Evolutionary conservation across 768 basidiomycete species (phyloP), one percentile per base, ranked within the genome.

Genomic region (Lentinula lateritia): DNA sequence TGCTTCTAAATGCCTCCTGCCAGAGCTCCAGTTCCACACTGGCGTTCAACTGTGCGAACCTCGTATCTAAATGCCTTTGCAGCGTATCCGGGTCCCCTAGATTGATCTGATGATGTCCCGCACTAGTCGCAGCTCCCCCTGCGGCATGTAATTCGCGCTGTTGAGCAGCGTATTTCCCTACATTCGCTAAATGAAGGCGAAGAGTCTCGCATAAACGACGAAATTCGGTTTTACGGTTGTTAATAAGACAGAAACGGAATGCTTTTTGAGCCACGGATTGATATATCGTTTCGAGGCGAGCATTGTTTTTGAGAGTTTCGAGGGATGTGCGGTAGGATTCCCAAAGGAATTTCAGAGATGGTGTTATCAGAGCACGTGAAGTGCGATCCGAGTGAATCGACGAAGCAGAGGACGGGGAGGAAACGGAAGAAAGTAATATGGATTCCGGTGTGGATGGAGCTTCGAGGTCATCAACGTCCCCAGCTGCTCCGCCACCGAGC

Each of bases 261-360:
- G 97, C 96, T 79, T 96, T 92, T 74, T 95, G 92, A 10, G 95
- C 95, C 70, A 98, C 91, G 84, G 91, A 93, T 83, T 98, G 96
- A 76, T 99, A 99, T 64, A 98, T 93, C 16, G 79, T 76, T 75
- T 99, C 96, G 42, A 98, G 76, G 16, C 96, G 80, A 16, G 93
- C 91, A 69, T 97, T 98, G 72, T 97, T 96, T 72, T 98, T 96
- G 65, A 98, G 81, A 2, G 95, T 95, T 77, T 98, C 96, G 45
- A 99, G 78, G 1, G 91, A 93, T 18, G 93, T 97, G 61, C 96
- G 87, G 71, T 98, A 98, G 67, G 92, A 93, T 80, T 98, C 96
- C 95, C 95, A 98, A n/a, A 95, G 82, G 74, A 98, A 97, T 71
- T 95, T 95, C 70, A 98, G 89, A 89, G 95, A 97, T 0, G 96